Evolutionary conservation across 192 early-diverging fungal genomes (phyloP), one percentile per base, ranked within the genome.

Genomic region (Fimicolochytrium jonesii): DNA sequence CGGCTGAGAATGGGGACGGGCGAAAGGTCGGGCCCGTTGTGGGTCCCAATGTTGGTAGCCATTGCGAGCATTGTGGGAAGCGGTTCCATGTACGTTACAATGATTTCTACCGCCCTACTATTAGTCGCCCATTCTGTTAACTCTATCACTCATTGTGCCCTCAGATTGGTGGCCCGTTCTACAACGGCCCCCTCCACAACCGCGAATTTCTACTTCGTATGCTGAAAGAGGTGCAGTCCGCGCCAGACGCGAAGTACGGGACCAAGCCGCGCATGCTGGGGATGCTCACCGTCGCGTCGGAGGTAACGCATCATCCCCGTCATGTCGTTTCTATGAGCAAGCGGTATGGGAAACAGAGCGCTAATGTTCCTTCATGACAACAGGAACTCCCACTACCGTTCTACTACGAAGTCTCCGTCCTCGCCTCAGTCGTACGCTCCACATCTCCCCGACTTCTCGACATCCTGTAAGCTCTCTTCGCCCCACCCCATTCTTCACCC

Each of bases 141-240:
- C n/a, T n/a, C n/a, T n/a, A n/a, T n/a, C n/a, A n/a, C n/a, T n/a
- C n/a, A n/a, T n/a, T n/a, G n/a, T n/a, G n/a, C n/a, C 28, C 31
- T 36, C 71, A 93, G 73, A 71, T 96, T 55, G 97, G 92, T 29
- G 97, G 97, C 1, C 97, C 97, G 11, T 86, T 92, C 49, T 99
- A 88, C 84, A 71, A 74, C n/a, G 86, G 77, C 31, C 84, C 89
- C 20, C 74, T 98, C 28, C 95, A 99, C 70, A 80, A 95, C 63
- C 64, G 70, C 26, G 78, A 76, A 5, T 99, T 97, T 83, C 86
- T 98, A 10, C 67, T 74, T 37, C 74, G 83, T 53, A 92, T 98
- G 90, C 58, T 92, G 33, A 68, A 86, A 42, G 76, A 88, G 54
- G 85, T 97, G 39, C 81, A 85, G 56, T 42, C 46, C n/a, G 64